These are phyloP conservation scores for Pleurotus giganteus DNA, from an alignment of 768 basidiomycete species.

Conservation along the genomic window DNA sequence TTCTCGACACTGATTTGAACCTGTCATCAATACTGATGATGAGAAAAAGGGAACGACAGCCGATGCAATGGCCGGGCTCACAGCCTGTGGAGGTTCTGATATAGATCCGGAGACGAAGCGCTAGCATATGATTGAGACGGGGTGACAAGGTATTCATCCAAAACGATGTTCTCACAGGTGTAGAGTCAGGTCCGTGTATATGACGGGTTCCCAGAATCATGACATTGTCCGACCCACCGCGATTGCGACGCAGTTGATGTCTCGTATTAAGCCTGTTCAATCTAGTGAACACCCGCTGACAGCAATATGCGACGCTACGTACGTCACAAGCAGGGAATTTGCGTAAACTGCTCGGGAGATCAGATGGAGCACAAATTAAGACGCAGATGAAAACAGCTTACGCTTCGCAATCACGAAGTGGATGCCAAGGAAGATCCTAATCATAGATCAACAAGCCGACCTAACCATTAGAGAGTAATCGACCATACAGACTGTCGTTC, in stretches of 20 bases:
- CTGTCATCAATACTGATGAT: background rate
- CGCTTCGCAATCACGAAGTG: slow-evolving; percentile 41
- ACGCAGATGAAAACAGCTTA: slow-evolving; percentile 18
- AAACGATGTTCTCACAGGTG: background rate
- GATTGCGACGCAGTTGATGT: slow-evolving; percentile 17
- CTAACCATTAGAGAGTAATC: slow-evolving; percentile 14
- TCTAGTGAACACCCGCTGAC: background rate
- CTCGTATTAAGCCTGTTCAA: slow-evolving; percentile 21
- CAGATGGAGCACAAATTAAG: background rate
- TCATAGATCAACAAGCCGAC: slow-evolving; percentile 29
- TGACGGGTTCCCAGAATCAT: slow-evolving; percentile 4
- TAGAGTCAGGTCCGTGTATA: background rate
- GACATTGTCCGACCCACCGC: slow-evolving; percentile 9
- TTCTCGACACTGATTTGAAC: slow-evolving; percentile 9
- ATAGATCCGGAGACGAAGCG: too few species aligned
- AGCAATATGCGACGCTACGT: background rate
- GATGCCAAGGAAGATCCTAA: slow-evolving; percentile 38
- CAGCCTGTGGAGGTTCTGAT: too few species aligned
- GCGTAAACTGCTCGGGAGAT: slow-evolving; percentile 23
- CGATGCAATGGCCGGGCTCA: too few species aligned
- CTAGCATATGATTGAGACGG: too few species aligned
- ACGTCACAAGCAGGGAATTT: slow-evolving; percentile 22
- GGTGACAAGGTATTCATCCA: too few species aligned
- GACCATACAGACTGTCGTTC: background rate
- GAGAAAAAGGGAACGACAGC: background rate